Percentiles rank a stretch among this genome's conserved stretches.
Evolutionary conservation across 208 protist genomes (phyloP).

Genomic region (Acanthamoeba quina): DNA sequence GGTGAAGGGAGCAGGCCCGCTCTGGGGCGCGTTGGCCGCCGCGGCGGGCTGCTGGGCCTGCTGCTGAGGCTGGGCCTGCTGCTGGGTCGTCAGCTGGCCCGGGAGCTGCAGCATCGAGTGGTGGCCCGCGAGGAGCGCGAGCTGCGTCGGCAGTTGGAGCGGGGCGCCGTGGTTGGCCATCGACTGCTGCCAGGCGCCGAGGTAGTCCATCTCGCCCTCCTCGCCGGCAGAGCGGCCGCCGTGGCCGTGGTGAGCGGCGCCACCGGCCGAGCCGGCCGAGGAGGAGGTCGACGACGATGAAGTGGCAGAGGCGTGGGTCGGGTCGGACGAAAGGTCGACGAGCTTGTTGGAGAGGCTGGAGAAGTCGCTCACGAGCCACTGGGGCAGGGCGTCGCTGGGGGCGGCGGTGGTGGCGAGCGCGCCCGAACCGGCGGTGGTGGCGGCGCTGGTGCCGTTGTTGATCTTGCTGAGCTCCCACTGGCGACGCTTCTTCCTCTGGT

Average conservation of each 20-base stretch:
- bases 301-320: background rate
- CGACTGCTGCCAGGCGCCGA: slow-evolving; percentile 33
- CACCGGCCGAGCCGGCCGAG: background rate
- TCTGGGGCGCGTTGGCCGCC: background rate
- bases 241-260: background rate
- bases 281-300: background rate
- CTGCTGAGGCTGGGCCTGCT: background rate
- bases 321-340: slow-evolving; percentile 23
- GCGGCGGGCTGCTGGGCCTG: background rate
- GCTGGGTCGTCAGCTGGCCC: background rate
- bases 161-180: slow-evolving; percentile 18
- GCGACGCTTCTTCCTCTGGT: slow-evolving; percentile 29
- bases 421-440: background rate
- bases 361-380: slow-evolving; percentile 52
- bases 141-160: background rate
- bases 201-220: slow-evolving; percentile 18
- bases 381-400: slow-evolving; percentile 20
- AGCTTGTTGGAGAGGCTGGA: slow-evolving; percentile 48
- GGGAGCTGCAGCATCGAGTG: background rate
- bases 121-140: slow-evolving; percentile 5
- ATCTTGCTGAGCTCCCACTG: slow-evolving; percentile 47
- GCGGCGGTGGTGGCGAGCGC: background rate
- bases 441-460: background rate
- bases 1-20: slow-evolving; percentile 10
- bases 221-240: background rate